A percentile compares a stretch with the other conserved stretches of the same genome.
Conservation (phyloP, 805 yeast genomes). For the Schwanniomyces polymorphus region DNA sequence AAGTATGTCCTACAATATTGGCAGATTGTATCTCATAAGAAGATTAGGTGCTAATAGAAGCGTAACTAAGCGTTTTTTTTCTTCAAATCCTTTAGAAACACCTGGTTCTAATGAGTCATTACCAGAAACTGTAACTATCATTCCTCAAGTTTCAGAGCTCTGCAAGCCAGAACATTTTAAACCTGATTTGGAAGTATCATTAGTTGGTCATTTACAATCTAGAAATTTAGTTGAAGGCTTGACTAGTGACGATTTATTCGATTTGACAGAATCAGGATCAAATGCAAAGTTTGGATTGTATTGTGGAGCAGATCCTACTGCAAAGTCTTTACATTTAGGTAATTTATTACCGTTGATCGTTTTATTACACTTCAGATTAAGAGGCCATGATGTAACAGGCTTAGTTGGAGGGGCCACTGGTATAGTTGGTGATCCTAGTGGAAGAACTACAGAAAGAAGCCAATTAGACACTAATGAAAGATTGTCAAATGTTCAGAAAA, state of each 20-base stretch:
- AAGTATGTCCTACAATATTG: background rate
- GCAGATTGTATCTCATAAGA: background rate
- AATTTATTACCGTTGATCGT: slow-evolving; percentile 86
- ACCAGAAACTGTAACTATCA: slow-evolving; percentile 37
- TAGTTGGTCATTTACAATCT: slow-evolving; percentile 36
- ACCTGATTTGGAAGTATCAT: slow-evolving; percentile 26
- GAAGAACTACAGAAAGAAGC: slow-evolving; percentile 74
- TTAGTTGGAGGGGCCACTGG: slow-evolving; percentile 96
- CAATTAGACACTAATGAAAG: slow-evolving; percentile 55
- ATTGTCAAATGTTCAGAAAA: slow-evolving; percentile 54
- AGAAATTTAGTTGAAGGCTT: slow-evolving; percentile 38
- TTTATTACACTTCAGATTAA: slow-evolving; percentile 73
- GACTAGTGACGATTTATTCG: slow-evolving; percentile 37
- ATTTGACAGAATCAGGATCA: slow-evolving; percentile 24
- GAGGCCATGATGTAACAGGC: slow-evolving; percentile 85
- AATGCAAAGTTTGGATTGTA: slow-evolving; percentile 57
- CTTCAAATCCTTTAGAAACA: background rate
- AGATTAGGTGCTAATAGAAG: background rate
- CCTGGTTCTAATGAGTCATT: slow-evolving; percentile 1
- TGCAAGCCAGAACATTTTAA: slow-evolving; percentile 15
- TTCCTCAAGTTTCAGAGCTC: slow-evolving; percentile 34
- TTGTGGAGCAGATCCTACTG: slow-evolving; percentile 97
- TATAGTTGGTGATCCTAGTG: slow-evolving; percentile 95
- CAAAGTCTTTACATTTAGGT: slow-evolving; percentile 85
- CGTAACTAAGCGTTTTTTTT: background rate